Percentiles rank a stretch among this genome's conserved stretches.
These are phyloP conservation scores for Psilocybe sp. DNA, from an alignment of 768 basidiomycete genomes.

Conservation along the genomic window DNA sequence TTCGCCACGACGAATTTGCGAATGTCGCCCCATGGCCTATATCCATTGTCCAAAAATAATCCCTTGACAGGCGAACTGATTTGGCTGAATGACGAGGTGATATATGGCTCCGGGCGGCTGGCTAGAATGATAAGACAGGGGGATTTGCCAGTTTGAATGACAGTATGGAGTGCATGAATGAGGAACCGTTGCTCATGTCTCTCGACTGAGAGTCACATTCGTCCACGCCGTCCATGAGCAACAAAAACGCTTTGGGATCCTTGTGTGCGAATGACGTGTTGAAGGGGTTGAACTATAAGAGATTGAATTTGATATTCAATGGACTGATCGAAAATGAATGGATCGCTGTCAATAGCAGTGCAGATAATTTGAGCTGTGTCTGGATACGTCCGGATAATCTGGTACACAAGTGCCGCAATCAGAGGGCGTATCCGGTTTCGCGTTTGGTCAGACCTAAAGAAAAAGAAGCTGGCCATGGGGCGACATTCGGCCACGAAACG, in stretches of 20 bases:
- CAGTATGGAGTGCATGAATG: background rate
- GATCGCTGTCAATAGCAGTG: background rate
- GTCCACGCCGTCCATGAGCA: conserved; percentile 5
- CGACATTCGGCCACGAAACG: background rate
- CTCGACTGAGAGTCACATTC: background rate
- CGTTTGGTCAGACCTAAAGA: conserved; percentile 1
- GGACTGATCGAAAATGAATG: background rate
- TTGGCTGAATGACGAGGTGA: background rate
- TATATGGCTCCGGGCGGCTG: conserved; percentile 6
- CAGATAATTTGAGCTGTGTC: background rate
- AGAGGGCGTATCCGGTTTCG: conserved; percentile 1
- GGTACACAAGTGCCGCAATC: conserved; percentile 5
- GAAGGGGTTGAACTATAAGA: background rate
- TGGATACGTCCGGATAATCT: background rate
- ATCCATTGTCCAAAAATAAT: background rate
- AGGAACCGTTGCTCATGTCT: background rate
- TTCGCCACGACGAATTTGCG: background rate
- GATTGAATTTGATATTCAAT: background rate
- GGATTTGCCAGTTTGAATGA: background rate
- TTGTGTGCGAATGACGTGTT: background rate
- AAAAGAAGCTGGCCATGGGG: conserved; percentile 8
- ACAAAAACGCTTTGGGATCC: background rate
- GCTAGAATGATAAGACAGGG: background rate
- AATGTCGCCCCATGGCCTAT: conserved; percentile 1
- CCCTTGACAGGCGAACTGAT: background rate